Evolutionary conservation across 2,329 filamentous ascomycete genomes (phyloP).

Genomic region (Pseudocercospora pini-densiflorae): DNA sequence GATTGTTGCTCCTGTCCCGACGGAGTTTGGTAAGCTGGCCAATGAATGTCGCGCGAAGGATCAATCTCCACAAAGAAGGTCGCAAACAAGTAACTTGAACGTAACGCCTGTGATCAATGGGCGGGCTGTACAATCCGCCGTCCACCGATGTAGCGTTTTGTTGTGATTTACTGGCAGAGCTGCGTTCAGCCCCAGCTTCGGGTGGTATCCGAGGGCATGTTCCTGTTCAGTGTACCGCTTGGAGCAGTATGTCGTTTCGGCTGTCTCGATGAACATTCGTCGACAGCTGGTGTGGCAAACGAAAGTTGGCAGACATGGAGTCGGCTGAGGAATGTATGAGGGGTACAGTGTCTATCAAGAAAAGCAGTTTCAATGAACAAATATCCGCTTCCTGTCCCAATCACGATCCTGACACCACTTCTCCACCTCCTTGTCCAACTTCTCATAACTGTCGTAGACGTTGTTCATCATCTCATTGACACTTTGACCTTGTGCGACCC

Average conservation of each 20-base stretch:
- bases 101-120: background rate
- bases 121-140: background rate
- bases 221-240: background rate
- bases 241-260: background rate
- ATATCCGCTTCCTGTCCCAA: slow-evolving; percentile 19
- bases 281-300: background rate
- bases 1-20: background rate
- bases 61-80: background rate
- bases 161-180: background rate
- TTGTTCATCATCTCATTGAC: slow-evolving; percentile 66
- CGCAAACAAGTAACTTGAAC: background rate
- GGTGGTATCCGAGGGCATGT: background rate
- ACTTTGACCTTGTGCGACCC: slow-evolving; percentile 22
- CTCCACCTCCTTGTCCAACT: slow-evolving; percentile 72
- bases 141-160: background rate
- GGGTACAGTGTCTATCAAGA: background rate
- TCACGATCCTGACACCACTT: slow-evolving; percentile 63
- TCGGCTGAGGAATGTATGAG: background rate
- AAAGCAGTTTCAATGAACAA: slow-evolving; percentile 12
- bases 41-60: background rate
- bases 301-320: background rate
- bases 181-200: background rate
- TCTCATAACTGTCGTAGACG: slow-evolving; percentile 66
- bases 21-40: background rate
- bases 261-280: too few species aligned